Conservation (phyloP, 1,284 basidiomycete genomes). For the Leccinum ambiguum region DNA sequence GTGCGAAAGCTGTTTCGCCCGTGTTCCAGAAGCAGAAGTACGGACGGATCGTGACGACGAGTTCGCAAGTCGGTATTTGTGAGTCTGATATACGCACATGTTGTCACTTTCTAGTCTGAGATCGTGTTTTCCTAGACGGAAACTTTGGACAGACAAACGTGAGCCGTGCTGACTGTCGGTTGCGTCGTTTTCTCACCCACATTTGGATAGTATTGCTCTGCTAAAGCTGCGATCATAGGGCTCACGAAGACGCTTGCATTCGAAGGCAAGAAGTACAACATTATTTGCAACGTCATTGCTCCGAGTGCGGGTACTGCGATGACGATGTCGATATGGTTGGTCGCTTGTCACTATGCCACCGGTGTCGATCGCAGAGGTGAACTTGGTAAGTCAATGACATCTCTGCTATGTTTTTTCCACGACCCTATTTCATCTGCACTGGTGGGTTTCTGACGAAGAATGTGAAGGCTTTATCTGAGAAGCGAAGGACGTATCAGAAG, state of each 20-base stretch:
- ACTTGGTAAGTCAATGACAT: neutral
- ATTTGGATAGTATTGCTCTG: slow-evolving; percentile 73
- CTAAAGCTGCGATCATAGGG: slow-evolving; percentile 93
- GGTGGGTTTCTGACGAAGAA: neutral
- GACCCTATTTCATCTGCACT: neutral
- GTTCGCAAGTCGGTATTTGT: slow-evolving; percentile 93
- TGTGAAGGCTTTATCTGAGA: neutral
- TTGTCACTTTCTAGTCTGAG: slow-evolving; percentile 9
- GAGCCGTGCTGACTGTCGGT: slow-evolving; percentile 18
- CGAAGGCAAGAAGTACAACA: slow-evolving; percentile 92
- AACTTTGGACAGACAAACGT: slow-evolving; percentile 94
- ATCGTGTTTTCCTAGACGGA: slow-evolving; percentile 57
- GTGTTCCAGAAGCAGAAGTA: slow-evolving; percentile 97
- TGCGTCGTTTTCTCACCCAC: slow-evolving; percentile 5
- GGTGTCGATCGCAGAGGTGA: neutral
- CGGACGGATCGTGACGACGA: slow-evolving; percentile 94
- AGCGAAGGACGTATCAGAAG: neutral
- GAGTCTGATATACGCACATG: slow-evolving; percentile 33
- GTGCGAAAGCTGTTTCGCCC: slow-evolving; percentile 95
- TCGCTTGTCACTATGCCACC: neutral
- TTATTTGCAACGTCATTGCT: slow-evolving; percentile 86
- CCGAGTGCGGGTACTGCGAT: slow-evolving; percentile 92
- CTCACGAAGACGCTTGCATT: slow-evolving; percentile 88
- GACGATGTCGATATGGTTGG: slow-evolving; percentile 80
- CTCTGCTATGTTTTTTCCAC: neutral